Base-by-base conservation (phyloP, 2,329 filamentous ascomycete species). In the Ceratocystis colombiana region DNA sequence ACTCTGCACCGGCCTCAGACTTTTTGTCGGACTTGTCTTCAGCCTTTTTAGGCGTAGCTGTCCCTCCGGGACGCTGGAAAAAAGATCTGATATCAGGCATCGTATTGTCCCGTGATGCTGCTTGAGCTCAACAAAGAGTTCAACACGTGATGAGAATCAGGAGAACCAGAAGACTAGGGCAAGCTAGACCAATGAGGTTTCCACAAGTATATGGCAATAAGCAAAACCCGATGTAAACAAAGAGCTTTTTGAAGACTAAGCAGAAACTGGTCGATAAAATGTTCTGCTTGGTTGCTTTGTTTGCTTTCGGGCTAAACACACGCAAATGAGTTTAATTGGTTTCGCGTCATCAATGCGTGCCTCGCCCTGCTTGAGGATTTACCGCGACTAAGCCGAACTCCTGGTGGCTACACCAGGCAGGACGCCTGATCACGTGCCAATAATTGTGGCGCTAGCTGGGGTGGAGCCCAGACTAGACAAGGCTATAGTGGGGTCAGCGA, bases 41-140 rank as follows among this genome's bases (percentile, higher is more conserved):
- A 45, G 79, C 76, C 71, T 82, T 79, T 61, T 79, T 76, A 17
- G 82, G 77, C 12, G 55, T 25, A 57, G 81, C 77, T 71, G 82
- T 79, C 69, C 82, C 81, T 64, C 84, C 84, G 75, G 91, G 91
- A 68, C 88, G 85, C 66, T 88, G 86, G 78, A 97, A 96, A 77
- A 96, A 97, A 71, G 82, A 90, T 73, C 92, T 84, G 72, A 96
- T 97, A 76, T 97, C 93, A 69, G 91, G 46, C 67, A 68, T 68
- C 6, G 33, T 30, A 5, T 12, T 3, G 50, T 59, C 8, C 12
- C 41, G 28, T 25, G 5, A 46, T 65, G 50, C 33, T 65, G 50
- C 46, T 65, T 59, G 33, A 25, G 61, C 41, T 10, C 55, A 33
- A 30, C 55, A 37, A n/a, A n/a, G 55, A 59, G 15, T 25, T 20